Evolutionary conservation across 2,329 filamentous ascomycete genomes (phyloP).

Genomic region (Sporothrix luriei): DNA sequence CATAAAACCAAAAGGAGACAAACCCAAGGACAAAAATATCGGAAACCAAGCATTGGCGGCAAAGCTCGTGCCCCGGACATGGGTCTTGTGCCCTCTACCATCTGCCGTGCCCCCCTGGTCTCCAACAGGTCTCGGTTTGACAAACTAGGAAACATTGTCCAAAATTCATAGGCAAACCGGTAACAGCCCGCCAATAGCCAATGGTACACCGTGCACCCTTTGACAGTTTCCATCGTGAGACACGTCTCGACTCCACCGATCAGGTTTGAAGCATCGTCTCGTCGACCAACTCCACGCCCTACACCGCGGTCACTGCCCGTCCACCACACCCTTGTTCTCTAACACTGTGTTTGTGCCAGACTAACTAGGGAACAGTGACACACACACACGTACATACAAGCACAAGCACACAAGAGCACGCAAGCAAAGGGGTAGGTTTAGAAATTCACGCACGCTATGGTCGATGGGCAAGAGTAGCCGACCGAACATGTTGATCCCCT

Average conservation of each 20-base stretch:
- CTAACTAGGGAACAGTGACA: constrained; percentile 1
- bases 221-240: constrained; percentile 33
- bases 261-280: constrained; percentile 32
- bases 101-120: neutral
- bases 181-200: constrained; percentile 18
- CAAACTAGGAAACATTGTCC: constrained; percentile 21
- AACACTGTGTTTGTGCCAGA: neutral
- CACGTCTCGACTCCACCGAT: constrained; percentile 34
- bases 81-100: constrained; percentile 7
- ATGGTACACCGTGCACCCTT: constrained; percentile 26
- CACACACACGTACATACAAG: neutral
- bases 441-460: neutral
- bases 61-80: constrained; percentile 27
- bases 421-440: constrained; percentile 2
- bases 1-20: neutral
- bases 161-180: constrained; percentile 1
- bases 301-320: neutral
- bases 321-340: constrained; percentile 10
- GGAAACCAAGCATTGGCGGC: constrained; percentile 1
- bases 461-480: constrained; percentile 18
- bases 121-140: constrained; percentile 23
- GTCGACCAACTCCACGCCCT: constrained; percentile 22
- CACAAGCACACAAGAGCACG: constrained; percentile 14
- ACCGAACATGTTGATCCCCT: constrained; percentile 21
- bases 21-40: constrained; percentile 1